A percentile compares a stretch with the other conserved stretches of the same genome.
Evolutionary conservation across 106 monocot species (phyloP).

Genomic region (Dioscorea dumetorum): DNA sequence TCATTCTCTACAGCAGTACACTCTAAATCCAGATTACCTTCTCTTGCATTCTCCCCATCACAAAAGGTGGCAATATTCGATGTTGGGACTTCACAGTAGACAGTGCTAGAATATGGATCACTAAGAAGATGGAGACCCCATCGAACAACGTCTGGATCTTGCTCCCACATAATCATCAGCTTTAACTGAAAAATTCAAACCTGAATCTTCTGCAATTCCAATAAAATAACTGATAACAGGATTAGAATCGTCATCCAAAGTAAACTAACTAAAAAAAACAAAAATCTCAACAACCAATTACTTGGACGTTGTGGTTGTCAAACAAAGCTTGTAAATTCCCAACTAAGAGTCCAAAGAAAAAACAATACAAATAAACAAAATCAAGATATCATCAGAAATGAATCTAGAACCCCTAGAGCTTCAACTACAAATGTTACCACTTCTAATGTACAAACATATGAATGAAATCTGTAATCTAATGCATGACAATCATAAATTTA

Average conservation of each 20-base stretch:
- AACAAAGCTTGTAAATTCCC: no score
- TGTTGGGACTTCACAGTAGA: slow-evolving; percentile 12
- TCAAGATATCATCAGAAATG: background rate
- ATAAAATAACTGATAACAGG: background rate
- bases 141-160: slow-evolving; percentile 72
- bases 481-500: background rate
- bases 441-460: background rate
- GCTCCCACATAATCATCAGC: slow-evolving; percentile 47
- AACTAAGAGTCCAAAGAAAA: no score
- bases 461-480: background rate
- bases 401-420: no score
- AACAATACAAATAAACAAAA: background rate
- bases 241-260: no score
- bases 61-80: slow-evolving; percentile 15
- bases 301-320: no score
- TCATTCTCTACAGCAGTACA: slow-evolving; percentile 52
- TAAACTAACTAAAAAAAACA: no score
- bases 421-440: no score
- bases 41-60: slow-evolving; percentile 12
- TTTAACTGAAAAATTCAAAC: background rate
- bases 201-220: background rate
- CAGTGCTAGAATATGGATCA: slow-evolving; percentile 15
- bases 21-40: slow-evolving; percentile 15
- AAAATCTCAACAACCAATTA: no score
- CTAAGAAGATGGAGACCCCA: slow-evolving; percentile 88